Conservation (phyloP, 768 basidiomycete genomes). For the Xerocomellus chrysenteron region DNA sequence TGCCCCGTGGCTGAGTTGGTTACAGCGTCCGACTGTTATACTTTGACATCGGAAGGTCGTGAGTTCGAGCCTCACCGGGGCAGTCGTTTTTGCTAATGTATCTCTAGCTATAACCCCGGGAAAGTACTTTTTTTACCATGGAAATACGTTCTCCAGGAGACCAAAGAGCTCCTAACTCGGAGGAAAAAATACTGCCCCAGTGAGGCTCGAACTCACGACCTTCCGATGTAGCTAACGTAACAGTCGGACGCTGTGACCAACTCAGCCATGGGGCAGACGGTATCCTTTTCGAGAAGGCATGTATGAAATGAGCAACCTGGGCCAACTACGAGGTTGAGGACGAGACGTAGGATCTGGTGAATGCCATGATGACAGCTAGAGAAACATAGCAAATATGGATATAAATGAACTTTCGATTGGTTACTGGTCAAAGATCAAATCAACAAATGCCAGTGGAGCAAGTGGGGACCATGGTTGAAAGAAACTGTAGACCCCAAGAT, state of each 20-base stretch:
- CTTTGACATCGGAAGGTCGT: constrained; percentile 56
- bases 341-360: neutral
- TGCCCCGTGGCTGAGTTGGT: constrained; percentile 80
- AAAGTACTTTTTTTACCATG: too few species aligned
- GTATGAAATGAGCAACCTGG: neutral
- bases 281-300: neutral
- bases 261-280: constrained; percentile 68
- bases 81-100: constrained; percentile 28
- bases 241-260: constrained; percentile 80
- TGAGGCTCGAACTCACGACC: constrained; percentile 71
- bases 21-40: constrained; percentile 75
- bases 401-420: too few species aligned
- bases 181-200: constrained; percentile 43
- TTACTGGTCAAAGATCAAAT: too few species aligned
- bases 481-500: too few species aligned
- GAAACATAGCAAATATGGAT: too few species aligned
- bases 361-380: neutral
- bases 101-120: too few species aligned
- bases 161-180: neutral
- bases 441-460: neutral
- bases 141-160: neutral
- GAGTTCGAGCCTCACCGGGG: constrained; percentile 70
- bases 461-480: neutral
- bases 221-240: constrained; percentile 52
- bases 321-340: neutral